A percentile compares a stretch with the other conserved stretches of the same genome.
Evolutionary conservation across 257 asterid species (phyloP).

Genomic region (Henckelia pumila): DNA sequence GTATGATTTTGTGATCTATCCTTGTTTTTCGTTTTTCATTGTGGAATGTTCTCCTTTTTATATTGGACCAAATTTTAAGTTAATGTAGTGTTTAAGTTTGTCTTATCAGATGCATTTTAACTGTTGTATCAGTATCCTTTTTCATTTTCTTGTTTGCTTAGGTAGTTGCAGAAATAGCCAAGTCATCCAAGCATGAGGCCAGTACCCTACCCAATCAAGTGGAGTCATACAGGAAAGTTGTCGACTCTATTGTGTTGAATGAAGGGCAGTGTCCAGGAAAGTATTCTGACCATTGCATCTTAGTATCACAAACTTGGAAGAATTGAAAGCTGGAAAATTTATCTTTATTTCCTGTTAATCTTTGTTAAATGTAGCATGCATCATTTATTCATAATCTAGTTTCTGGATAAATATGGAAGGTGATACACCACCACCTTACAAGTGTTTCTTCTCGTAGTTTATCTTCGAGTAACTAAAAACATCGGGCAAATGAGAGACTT

Average conservation of each 20-base stretch:
- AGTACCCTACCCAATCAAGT: constrained; percentile 54
- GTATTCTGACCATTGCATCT: constrained; percentile 25
- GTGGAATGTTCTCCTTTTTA: background rate
- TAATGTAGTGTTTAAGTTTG: background rate
- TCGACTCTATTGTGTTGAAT: constrained; percentile 35
- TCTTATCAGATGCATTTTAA: background rate
- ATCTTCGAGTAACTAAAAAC: constrained; percentile 7
- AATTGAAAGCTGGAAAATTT: constrained; percentile 37
- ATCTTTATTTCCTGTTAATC: constrained; percentile 16
- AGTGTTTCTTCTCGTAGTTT: background rate
- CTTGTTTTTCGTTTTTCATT: constrained; percentile 2
- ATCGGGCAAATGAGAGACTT: constrained; percentile 5
- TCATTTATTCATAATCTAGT: background rate
- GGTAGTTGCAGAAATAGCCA: constrained; percentile 88
- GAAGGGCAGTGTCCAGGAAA: constrained; percentile 40
- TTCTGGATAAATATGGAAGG: constrained; percentile 11
- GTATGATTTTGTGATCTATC: background rate
- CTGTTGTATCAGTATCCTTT: constrained; percentile 11
- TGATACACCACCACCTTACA: background rate
- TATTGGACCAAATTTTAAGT: background rate
- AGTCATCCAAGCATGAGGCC: constrained; percentile 79
- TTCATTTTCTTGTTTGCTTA: constrained; percentile 28
- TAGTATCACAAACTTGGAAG: constrained; percentile 28
- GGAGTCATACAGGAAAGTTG: constrained; percentile 50
- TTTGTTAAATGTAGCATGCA: constrained; percentile 2